Evolutionary conservation across 164 flowering plant species (phyloP), one percentile per base, ranked within the genome.

Genomic region (Stephania cephalantha): DNA sequence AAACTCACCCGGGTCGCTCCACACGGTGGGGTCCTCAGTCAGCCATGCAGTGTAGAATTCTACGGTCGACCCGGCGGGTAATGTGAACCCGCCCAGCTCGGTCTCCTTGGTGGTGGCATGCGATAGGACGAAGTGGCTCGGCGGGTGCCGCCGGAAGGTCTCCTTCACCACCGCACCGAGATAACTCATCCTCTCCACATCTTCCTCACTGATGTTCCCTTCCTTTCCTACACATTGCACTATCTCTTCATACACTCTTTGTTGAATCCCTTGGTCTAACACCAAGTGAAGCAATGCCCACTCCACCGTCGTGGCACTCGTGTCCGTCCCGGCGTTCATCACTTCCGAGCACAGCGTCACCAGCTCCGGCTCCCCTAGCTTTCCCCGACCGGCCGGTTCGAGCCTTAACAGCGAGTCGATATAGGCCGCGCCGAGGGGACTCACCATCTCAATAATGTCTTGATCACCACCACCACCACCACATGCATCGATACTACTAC

Each of bases 311-410:
- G 95, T 93, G 1, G 98, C 97, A 46, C 90, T 91, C 0, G 99
- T 91, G 63, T 95, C 99, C 0, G 99, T 93, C 0, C 99, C 99
- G 10, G 94, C 97, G 45, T 86, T 90, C 78, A 95, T 87, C 20
- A 86, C 84, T 73, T 93, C 99, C 7, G 97, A 91, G 75, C 87
- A 84, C 0, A 95, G 78, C 1, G 98, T 85, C 10, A 95, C 95
- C 29, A 87, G 84, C 84, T 93, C 97, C 64, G 85, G 92, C 63
- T 89, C 95, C 1, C 90, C 88, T 2, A 90, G 81, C 66, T 66
- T 73, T 13, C 85, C 90, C 4, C 94, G 65, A 0, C 84, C 88
- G 0, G 80, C 79, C 3, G 81, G 85, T 10, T 89, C 79, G 8
- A 95, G 85, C 12, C 71, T 79, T 46, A 90, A 85, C 50, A 95